Percentiles rank a stretch among this genome's conserved stretches.
Conservation (phyloP, 164 flowering plant species). For the Warburgia ugandensis region DNA sequence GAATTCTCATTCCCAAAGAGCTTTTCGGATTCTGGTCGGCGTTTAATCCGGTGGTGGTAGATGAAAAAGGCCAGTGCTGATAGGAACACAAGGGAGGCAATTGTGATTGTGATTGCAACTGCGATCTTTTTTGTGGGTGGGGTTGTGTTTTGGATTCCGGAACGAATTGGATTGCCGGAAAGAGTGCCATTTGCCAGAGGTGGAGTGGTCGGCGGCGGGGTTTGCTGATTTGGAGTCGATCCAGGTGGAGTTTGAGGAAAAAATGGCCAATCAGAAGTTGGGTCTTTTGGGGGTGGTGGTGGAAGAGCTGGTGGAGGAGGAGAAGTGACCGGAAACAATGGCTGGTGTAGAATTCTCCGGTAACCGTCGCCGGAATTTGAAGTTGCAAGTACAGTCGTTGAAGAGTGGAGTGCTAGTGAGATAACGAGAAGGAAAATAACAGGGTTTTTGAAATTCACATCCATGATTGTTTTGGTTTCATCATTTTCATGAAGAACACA, state of each 20-base stretch:
- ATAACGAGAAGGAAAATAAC: neutral
- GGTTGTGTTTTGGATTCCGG: conserved; percentile 43
- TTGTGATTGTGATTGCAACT: conserved; percentile 58
- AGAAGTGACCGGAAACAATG: conserved; percentile 49
- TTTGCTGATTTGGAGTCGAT: conserved; percentile 30
- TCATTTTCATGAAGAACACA: neutral
- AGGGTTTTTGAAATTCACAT: no score
- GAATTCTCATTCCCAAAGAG: conserved; percentile 42
- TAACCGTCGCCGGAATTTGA: neutral
- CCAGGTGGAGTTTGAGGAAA: conserved; percentile 60
- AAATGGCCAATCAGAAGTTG: conserved; percentile 61
- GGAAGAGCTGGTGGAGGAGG: conserved; percentile 53
- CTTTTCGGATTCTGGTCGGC: conserved; percentile 53
- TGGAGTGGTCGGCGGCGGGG: conserved; percentile 19
- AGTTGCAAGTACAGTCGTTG: no score
- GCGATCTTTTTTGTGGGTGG: conserved; percentile 45
- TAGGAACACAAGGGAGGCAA: conserved; percentile 69
- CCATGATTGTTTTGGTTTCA: neutral
- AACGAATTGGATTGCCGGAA: conserved; percentile 26
- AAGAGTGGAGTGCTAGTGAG: neutral
- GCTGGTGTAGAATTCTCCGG: conserved; percentile 72
- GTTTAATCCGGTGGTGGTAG: conserved; percentile 43
- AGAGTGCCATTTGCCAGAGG: conserved; percentile 25
- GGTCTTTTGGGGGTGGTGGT: conserved; percentile 29
- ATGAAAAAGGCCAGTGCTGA: conserved; percentile 69